Conservation (phyloP, 495 filamentous ascomycete genomes). For the Penicillium daleae region DNA sequence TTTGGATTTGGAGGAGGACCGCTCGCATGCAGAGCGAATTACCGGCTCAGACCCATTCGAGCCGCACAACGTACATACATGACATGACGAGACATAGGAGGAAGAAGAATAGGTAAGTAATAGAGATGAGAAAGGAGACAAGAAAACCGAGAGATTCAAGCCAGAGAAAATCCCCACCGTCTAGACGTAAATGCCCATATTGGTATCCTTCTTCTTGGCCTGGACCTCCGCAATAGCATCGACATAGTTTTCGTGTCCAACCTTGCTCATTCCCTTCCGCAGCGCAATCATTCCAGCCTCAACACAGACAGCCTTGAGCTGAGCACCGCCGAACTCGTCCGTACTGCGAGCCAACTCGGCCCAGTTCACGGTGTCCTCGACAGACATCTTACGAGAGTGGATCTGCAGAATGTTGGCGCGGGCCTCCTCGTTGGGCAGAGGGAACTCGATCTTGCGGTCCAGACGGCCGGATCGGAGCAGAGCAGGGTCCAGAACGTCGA, state of each 20-base stretch:
- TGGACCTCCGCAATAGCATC: conserved; percentile 98
- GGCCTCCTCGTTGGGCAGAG: conserved; percentile 97
- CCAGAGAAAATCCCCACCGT: conserved; percentile 10
- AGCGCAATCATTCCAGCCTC: conserved; percentile 99
- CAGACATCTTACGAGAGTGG: conserved; percentile 97
- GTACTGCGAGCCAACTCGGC: conserved; percentile 91
- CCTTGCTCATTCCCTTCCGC: conserved; percentile 87
- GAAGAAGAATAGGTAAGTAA: conserved; percentile 17
- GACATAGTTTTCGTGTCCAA: conserved; percentile 97
- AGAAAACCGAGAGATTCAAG: conserved; percentile 2
- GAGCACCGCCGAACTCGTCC: conserved; percentile 98
- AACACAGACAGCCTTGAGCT: conserved; percentile 97
- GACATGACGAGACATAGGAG: conserved; percentile 23
- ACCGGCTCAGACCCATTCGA: conserved; percentile 20
- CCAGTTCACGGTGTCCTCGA: conserved; percentile 95
- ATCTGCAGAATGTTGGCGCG: conserved; percentile 97
- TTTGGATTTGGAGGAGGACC: conserved; percentile 18
- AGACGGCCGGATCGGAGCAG: conserved; percentile 91
- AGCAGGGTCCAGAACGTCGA: conserved; percentile 96
- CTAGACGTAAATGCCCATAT: conserved; percentile 59
- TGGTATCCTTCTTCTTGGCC: conserved; percentile 94
- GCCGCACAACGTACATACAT: conserved; percentile 37
- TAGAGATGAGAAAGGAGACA: conserved; percentile 11
- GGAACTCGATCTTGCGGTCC: conserved; percentile 99
- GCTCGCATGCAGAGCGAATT: conserved; percentile 32